Percentiles rank a stretch among this genome's conserved stretches.
phyloP scores from a whole-genome alignment of 202 grass and related monocot species.

The Hordeum pubiflorum region DNA sequence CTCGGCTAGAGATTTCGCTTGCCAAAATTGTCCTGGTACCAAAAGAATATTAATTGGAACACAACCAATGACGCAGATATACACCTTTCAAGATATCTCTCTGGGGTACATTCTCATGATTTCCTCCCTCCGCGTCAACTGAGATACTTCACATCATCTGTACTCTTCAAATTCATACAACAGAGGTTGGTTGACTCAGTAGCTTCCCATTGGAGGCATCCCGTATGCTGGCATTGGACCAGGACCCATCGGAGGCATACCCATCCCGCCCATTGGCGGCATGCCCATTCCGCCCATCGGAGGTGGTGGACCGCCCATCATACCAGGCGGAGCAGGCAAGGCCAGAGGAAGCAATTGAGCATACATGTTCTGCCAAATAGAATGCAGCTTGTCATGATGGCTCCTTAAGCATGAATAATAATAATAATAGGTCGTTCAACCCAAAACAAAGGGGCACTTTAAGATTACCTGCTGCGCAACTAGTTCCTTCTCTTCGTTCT shows the following conservation, averaged over 20 bases:
- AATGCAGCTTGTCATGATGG: constrained; percentile 5
- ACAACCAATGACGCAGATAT: constrained; percentile 23
- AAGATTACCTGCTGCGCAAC: constrained; percentile 71
- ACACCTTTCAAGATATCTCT: constrained; percentile 2
- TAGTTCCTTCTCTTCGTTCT: constrained; percentile 71
- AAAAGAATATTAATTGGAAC: constrained; percentile 41
- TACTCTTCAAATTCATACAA: background rate
- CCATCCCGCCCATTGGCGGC: constrained; percentile 65
- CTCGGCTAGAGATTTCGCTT: constrained; percentile 10
- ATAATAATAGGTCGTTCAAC: background rate
- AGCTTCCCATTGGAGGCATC: constrained; percentile 89
- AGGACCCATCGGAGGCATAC: constrained; percentile 54
- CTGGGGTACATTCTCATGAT: background rate
- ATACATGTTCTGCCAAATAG: constrained; percentile 70
- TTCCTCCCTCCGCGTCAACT: background rate
- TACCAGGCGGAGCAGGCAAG: constrained; percentile 79
- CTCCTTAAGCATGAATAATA: background rate
- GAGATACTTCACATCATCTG: constrained; percentile 15
- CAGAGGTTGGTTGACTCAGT: constrained; percentile 13
- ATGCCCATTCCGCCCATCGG: constrained; percentile 68
- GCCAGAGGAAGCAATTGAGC: constrained; percentile 72
- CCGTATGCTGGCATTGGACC: constrained; percentile 46
- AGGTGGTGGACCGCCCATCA: constrained; percentile 67
- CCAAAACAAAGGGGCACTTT: background rate
- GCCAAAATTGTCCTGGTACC: constrained; percentile 41